Percentiles rank a stretch among this genome's conserved stretches.
phyloP scores from a whole-genome alignment of 164 flowering plant genomes.

The Liquidambar formosana region DNA sequence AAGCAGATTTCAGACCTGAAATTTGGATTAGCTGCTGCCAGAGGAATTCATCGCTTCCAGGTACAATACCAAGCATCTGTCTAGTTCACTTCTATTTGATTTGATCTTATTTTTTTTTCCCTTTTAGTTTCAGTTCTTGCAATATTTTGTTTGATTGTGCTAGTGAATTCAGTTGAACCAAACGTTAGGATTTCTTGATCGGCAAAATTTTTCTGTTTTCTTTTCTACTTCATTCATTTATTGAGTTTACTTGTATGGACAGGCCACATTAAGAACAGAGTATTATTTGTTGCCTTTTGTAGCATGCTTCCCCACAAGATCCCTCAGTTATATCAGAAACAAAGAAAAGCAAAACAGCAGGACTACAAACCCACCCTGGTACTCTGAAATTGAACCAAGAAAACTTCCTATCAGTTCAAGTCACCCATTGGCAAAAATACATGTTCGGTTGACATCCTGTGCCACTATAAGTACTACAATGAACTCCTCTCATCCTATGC shows the following conservation, averaged over 20 bases:
- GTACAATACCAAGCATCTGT: background rate
- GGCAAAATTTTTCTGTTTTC: background rate
- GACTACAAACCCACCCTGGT: background rate
- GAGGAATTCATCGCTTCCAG: background rate
- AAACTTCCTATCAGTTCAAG: background rate
- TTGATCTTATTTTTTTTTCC: background rate
- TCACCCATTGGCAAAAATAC: background rate
- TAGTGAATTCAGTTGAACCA: background rate
- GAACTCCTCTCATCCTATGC: background rate
- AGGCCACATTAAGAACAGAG: background rate
- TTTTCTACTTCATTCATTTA: background rate
- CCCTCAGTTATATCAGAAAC: background rate
- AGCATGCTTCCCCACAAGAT: background rate
- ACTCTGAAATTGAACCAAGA: background rate
- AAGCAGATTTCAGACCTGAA: background rate
- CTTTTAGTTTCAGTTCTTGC: background rate
- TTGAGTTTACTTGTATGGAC: background rate
- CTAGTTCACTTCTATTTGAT: background rate
- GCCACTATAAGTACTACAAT: slow-evolving; percentile 1
- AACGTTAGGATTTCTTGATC: background rate
- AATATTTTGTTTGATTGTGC: background rate
- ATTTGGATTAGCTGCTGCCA: slow-evolving; percentile 2
- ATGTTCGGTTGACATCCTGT: background rate
- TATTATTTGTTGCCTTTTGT: background rate
- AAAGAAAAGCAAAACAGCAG: background rate